Evolutionary conservation across 441 rosid species (phyloP).

Genomic region (Theobroma grandiflorum): DNA sequence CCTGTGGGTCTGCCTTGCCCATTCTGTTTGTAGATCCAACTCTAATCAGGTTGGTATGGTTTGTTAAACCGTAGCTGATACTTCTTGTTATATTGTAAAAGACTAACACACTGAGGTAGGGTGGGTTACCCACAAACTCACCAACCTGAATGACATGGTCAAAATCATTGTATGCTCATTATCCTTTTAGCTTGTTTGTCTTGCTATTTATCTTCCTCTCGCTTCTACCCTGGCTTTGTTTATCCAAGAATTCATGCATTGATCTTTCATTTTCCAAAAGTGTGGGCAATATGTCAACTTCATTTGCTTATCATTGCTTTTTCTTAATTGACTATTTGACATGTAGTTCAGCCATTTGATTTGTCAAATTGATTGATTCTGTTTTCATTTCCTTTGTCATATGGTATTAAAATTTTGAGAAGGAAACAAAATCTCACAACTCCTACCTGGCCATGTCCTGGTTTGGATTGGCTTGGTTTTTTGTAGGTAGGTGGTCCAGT

Average conservation of each 20-base stretch:
- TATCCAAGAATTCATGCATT: not conserved
- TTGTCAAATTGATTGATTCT: not conserved
- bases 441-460: not conserved
- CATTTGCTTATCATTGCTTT: not conserved
- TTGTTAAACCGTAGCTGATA: not conserved
- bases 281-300: not conserved
- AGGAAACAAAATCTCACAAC: not conserved
- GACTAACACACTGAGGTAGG: not conserved
- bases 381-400: not conserved
- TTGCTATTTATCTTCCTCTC: not conserved
- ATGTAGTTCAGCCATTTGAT: not conserved
- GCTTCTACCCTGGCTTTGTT: not conserved
- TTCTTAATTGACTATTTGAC: not conserved
- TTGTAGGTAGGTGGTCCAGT: not conserved
- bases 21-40: not conserved
- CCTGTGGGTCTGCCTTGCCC: not conserved
- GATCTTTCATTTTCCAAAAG: not conserved
- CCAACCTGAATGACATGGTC: conserved; percentile 1
- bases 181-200: not conserved
- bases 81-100: not conserved
- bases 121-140: not conserved
- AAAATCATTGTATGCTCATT: not conserved
- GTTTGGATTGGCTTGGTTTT: conserved; percentile 3
- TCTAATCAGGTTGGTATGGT: not conserved
- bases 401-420: not conserved